phyloP scores from a whole-genome alignment of 805 yeast species.

The Priceomyces haplophilus region DNA sequence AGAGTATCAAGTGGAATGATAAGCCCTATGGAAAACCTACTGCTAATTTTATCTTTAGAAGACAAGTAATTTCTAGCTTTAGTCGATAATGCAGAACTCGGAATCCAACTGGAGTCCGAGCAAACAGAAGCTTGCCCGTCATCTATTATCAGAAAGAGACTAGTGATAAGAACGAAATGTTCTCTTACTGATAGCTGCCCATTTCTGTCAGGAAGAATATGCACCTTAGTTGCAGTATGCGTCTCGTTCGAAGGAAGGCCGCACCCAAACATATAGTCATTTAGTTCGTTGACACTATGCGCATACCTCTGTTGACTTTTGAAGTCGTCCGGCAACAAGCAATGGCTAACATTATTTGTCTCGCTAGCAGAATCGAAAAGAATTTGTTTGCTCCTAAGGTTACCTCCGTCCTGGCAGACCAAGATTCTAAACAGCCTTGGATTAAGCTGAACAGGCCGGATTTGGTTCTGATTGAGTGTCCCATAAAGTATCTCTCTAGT shows the following conservation, averaged over 20 bases:
- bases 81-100: conserved; percentile 38
- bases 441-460: conserved; percentile 26
- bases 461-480: conserved; percentile 25
- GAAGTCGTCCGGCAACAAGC: not conserved
- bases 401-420: conserved; percentile 51
- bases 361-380: conserved; percentile 42
- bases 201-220: conserved; percentile 42
- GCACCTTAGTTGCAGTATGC: conserved; percentile 44
- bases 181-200: conserved; percentile 29
- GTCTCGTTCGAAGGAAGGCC: conserved; percentile 51
- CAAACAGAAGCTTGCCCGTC: conserved; percentile 12
- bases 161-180: conserved; percentile 42
- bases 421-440: conserved; percentile 39
- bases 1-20: conserved; percentile 44
- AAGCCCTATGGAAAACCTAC: conserved; percentile 48
- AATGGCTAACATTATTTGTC: conserved; percentile 1
- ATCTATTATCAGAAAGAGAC: conserved; percentile 41
- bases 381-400: conserved; percentile 43
- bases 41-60: conserved; percentile 18
- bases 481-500: conserved; percentile 49
- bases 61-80: conserved; percentile 5
- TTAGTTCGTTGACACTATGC: conserved; percentile 44
- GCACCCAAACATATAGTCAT: conserved; percentile 55
- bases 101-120: conserved; percentile 36
- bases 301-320: conserved; percentile 20